phyloP scores from a whole-genome alignment of 1,139 yeast genomes.

The Taphrina wiesneri region DNA sequence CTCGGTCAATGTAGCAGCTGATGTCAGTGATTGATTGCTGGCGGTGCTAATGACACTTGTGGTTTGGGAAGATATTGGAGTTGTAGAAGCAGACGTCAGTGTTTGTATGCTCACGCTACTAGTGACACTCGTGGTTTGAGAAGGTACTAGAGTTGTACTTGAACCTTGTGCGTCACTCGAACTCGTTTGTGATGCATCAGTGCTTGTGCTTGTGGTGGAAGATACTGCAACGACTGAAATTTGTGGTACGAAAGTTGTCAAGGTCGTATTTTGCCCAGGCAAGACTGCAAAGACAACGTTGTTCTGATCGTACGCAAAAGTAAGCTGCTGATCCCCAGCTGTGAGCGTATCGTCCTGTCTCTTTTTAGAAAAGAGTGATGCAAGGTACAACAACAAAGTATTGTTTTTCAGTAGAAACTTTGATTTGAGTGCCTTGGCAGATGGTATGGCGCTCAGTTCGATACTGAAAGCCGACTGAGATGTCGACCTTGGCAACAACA shows the following conservation, averaged over 20 bases:
- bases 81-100: no score
- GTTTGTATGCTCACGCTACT: no score
- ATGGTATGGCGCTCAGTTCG: not conserved
- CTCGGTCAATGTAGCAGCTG: no score
- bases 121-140: no score
- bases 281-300: not conserved
- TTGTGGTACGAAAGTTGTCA: conserved; percentile 6
- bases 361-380: not conserved
- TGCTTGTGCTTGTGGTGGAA: not conserved
- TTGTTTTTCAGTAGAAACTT: not conserved
- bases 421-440: not conserved
- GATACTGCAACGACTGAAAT: not conserved
- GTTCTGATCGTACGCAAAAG: not conserved
- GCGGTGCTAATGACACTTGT: no score
- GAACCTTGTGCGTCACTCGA: not conserved
- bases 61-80: no score
- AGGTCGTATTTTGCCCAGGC: not conserved
- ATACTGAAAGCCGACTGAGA: not conserved
- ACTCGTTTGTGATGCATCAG: not conserved
- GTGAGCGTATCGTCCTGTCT: not conserved
- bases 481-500: not conserved
- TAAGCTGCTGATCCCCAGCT: not conserved
- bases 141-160: not conserved
- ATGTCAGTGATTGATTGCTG: no score
- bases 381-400: not conserved